Evolutionary conservation across 2,329 filamentous ascomycete species (phyloP), one percentile per base, ranked within the genome.

Genomic region (Fusarium circinatum): DNA sequence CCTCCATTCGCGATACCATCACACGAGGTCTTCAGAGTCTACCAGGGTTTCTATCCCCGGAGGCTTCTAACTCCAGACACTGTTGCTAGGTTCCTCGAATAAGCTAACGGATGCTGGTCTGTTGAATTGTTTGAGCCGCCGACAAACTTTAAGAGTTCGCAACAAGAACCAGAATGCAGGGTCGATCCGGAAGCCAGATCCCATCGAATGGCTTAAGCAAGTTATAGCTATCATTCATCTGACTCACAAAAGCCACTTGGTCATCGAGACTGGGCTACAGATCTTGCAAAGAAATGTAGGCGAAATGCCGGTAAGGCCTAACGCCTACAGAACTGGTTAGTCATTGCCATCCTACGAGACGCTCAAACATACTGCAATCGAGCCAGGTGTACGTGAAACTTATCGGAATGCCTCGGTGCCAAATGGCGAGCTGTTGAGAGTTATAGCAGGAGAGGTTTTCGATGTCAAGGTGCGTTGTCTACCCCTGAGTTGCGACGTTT

Each of bases 381-480:
- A 15, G 4, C 17, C 17, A 24, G 6, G 1, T 14, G 2, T 3
- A 11, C 4, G 2, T 15, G 17, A 20, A 6, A 4, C 10, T 11
- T 34, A 8, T 10, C 0, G 2, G 13, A 52, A 20, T 24, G 1
- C 3, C 0, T 26, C 0, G 7, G 2, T 26, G 3, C 12, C 24
- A 22, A 52, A 2, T 28, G 13, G 24, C 0, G 0, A 17, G 17
- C 4, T 15, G 14, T 17, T 13, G 11, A 22, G 32, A 11, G 24
- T 13, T 28, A 10, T 8, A 8, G 1, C 2, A 0, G 18, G 10
- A 38, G 34, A 17, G 7, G 18, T 3, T 36, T 52, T 11, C n/a
- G 3, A 12, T 58, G 20, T 1, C 2, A 28, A 48, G 18, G 55
- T 28, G 26, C 10, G 41, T 28, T 26, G 9, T 36, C 41, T 26